These are phyloP conservation scores for Gnomoniopsis sp. DNA, from an alignment of 2,329 filamentous ascomycete genomes.

Conservation along the genomic window DNA sequence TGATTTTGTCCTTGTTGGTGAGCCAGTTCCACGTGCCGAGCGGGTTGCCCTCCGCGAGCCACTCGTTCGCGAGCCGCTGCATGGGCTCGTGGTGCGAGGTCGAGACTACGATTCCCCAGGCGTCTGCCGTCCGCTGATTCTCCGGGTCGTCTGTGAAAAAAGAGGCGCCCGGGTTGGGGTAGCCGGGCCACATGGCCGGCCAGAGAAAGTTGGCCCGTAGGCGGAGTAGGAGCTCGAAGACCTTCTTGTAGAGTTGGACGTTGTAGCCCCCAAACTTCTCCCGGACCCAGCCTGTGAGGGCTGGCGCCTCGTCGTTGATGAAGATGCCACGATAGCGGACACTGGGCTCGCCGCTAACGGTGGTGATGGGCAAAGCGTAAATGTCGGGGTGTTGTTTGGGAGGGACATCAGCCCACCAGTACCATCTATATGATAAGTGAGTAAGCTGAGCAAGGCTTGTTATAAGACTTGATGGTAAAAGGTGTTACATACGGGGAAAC, in stretches of 20 bases:
- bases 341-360: constrained; percentile 48
- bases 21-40: constrained; percentile 59
- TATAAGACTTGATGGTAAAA: too few relatives aligned
- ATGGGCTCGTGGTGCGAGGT: constrained; percentile 66
- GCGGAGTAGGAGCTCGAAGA: constrained; percentile 62
- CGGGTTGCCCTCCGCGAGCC: constrained; percentile 32
- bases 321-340: constrained; percentile 61
- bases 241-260: constrained; percentile 55
- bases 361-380: constrained; percentile 44
- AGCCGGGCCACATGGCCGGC: constrained; percentile 62
- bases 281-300: constrained; percentile 31
- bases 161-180: constrained; percentile 45
- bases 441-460: not conserved
- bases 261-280: constrained; percentile 27
- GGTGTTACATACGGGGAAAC: constrained; percentile 45
- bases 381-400: constrained; percentile 44
- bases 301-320: constrained; percentile 61
- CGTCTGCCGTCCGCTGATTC: constrained; percentile 57
- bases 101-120: constrained; percentile 62
- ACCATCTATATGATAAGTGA: constrained; percentile 34
- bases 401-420: constrained; percentile 59
- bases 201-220: constrained; percentile 64
- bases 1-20: constrained; percentile 52
- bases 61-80: constrained; percentile 54
- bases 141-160: constrained; percentile 61